These are phyloP conservation scores for Plasmodium blacklocki DNA, from an alignment of 169 alveolate genomes.

Conservation along the genomic window DNA sequence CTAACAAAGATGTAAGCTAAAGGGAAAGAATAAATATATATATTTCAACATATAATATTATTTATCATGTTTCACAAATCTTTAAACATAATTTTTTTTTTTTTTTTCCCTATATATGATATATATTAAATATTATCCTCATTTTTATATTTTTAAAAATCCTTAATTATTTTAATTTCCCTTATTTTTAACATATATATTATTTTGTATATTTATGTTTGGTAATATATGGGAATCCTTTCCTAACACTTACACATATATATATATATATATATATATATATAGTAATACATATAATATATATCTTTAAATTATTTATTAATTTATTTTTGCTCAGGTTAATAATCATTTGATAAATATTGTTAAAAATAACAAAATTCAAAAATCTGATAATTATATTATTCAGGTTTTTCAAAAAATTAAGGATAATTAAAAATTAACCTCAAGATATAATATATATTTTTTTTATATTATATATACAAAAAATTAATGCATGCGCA, in stretches of 20 bases:
- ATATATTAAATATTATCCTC: too few species aligned
- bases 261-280: neutral
- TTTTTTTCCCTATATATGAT: too few species aligned
- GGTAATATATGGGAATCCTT: neutral
- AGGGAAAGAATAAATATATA: neutral
- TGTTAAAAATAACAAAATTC: conserved; percentile 56
- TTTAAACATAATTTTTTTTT: too few species aligned
- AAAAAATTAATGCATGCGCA: conserved; percentile 59
- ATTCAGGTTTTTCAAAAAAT: conserved; percentile 71
- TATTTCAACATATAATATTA: conserved; percentile 5
- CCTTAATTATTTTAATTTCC: neutral
- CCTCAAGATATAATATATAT: too few species aligned
- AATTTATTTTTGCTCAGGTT: conserved; percentile 45
- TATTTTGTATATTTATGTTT: too few species aligned
- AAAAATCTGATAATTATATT: conserved; percentile 60
- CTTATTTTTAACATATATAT: too few species aligned
- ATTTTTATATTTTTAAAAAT: neutral
- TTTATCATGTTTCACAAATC: neutral
- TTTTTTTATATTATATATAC: neutral
- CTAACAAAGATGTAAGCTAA: conserved; percentile 34
- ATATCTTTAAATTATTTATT: conserved; percentile 3
- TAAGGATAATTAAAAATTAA: conserved; percentile 5
- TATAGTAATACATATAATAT: conserved; percentile 2
- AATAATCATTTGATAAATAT: conserved; percentile 49
- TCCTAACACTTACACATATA: neutral